Evolutionary conservation across 1,139 yeast genomes (phyloP).

Genomic region (Eremothecium sinecaudum): DNA sequence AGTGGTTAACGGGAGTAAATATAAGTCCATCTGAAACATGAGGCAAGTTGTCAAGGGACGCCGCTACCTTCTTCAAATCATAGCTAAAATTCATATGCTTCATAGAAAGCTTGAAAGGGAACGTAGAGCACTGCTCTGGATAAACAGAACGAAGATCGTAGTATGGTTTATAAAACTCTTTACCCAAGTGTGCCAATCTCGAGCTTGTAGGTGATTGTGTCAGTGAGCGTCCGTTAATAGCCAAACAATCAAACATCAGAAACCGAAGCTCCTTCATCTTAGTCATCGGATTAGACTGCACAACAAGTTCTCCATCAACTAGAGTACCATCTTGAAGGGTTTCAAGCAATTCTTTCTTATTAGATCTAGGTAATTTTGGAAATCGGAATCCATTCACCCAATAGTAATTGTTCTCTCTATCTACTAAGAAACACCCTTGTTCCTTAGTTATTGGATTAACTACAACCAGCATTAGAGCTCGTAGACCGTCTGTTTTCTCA

Average conservation of each 20-base stretch:
- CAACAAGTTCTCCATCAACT: slow-evolving; percentile 83
- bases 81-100: slow-evolving; percentile 82
- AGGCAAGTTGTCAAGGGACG: slow-evolving; percentile 60
- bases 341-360: slow-evolving; percentile 32
- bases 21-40: slow-evolving; percentile 93
- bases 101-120: slow-evolving; percentile 78
- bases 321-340: slow-evolving; percentile 77
- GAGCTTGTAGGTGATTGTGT: slow-evolving; percentile 65
- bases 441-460: slow-evolving; percentile 64
- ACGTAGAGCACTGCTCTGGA: slow-evolving; percentile 65
- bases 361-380: slow-evolving; percentile 52
- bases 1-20: slow-evolving; percentile 82
- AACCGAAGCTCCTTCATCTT: slow-evolving; percentile 60
- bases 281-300: slow-evolving; percentile 42
- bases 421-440: slow-evolving; percentile 67
- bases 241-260: slow-evolving; percentile 84
- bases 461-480: slow-evolving; percentile 62
- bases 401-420: slow-evolving; percentile 80
- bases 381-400: slow-evolving; percentile 77
- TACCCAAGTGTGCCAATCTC: slow-evolving; percentile 80
- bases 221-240: slow-evolving; percentile 65
- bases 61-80: slow-evolving; percentile 67
- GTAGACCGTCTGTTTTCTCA: slow-evolving; percentile 89
- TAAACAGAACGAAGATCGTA: slow-evolving; percentile 53
- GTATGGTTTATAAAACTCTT: slow-evolving; percentile 74